These are phyloP conservation scores for Apophysomyces elegans DNA, from an alignment of 371 early-diverging fungal species.

Conservation along the genomic window DNA sequence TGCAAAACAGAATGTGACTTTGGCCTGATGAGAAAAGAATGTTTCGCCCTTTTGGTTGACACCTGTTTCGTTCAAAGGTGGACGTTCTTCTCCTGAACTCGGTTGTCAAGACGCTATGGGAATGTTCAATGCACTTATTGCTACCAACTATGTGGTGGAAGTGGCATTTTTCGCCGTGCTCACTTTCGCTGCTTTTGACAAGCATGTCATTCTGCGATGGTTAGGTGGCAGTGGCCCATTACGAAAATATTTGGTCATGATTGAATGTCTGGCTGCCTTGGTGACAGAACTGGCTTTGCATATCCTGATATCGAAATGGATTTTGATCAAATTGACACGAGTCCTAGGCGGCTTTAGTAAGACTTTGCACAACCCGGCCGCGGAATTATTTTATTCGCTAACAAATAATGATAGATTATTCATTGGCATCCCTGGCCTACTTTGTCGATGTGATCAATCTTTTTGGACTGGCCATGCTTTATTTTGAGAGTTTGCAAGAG, in stretches of 20 bases:
- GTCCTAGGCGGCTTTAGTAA: conserved; percentile 40
- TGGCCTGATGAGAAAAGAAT: too few species aligned
- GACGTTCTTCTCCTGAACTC: too few species aligned
- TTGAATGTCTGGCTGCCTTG: conserved; percentile 19
- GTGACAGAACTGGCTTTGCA: conserved; percentile 38
- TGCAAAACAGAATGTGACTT: not conserved
- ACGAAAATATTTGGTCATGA: conserved; percentile 17
- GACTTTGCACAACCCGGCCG: not conserved
- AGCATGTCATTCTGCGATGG: conserved; percentile 14
- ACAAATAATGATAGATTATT: conserved; percentile 24
- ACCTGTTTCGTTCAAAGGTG: too few species aligned
- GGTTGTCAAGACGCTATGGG: not conserved
- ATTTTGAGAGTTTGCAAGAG: conserved; percentile 31
- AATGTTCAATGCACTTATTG: conserved; percentile 19
- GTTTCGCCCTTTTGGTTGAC: too few species aligned
- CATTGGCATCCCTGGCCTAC: conserved; percentile 23
- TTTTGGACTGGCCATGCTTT: conserved; percentile 24
- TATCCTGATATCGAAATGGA: conserved; percentile 24
- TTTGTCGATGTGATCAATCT: conserved; percentile 28
- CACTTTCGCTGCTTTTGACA: conserved; percentile 19
- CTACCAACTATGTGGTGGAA: conserved; percentile 18
- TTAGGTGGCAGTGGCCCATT: not conserved
- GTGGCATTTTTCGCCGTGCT: conserved; percentile 13
- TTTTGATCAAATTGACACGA: conserved; percentile 15
- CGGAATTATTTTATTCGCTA: not conserved